phyloP scores from a whole-genome alignment of 495 filamentous ascomycete genomes.

The Tuber borchii region DNA sequence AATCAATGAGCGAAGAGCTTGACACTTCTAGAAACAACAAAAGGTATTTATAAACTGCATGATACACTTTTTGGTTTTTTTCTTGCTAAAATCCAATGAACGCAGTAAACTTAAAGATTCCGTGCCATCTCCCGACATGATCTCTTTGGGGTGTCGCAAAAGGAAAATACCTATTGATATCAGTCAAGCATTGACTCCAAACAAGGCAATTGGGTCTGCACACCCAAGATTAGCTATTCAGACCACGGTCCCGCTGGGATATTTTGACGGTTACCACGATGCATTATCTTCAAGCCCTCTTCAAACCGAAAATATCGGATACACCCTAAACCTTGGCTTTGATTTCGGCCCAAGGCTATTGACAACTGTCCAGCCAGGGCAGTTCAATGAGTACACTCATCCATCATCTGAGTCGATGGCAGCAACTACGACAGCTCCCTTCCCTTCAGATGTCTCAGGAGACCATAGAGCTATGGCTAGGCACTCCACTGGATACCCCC shows the following conservation, averaged over 20 bases:
- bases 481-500: background rate
- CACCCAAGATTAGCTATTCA: background rate
- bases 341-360: conserved; percentile 8
- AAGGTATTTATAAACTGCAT: background rate
- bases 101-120: conserved; percentile 1
- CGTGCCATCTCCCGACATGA: background rate
- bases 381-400: conserved; percentile 8
- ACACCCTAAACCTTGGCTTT: conserved; percentile 59
- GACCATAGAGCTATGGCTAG: background rate
- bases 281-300: background rate
- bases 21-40: background rate
- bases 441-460: background rate
- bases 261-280: background rate
- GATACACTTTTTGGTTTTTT: background rate
- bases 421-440: background rate
- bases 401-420: background rate
- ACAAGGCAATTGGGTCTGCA: background rate
- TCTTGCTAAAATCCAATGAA: background rate
- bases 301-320: background rate
- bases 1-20: background rate
- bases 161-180: background rate
- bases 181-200: background rate
- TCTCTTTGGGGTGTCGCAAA: background rate
- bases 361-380: conserved; percentile 8
- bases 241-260: background rate